phyloP scores from a whole-genome alignment of 2,329 filamentous ascomycete species.

The Parafenestella ontariensis region DNA sequence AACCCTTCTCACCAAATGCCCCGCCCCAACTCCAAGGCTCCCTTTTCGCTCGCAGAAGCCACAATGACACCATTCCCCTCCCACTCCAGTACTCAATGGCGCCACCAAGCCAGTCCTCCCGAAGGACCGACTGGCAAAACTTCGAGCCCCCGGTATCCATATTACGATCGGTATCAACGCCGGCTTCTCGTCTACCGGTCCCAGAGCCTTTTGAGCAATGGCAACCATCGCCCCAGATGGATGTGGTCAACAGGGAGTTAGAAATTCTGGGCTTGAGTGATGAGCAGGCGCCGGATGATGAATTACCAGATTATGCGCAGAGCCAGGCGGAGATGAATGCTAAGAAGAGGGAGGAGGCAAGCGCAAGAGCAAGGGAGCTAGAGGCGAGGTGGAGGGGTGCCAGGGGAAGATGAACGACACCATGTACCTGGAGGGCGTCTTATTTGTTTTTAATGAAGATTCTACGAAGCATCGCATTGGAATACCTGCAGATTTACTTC shows the following conservation, averaged over 20 bases:
- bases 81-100: constrained; percentile 27
- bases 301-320: constrained; percentile 56
- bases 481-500: neutral
- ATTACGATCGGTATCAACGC: constrained; percentile 16
- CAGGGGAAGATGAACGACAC: constrained; percentile 4
- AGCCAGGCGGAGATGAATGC: constrained; percentile 56
- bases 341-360: constrained; percentile 50
- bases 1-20: constrained; percentile 40
- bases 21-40: constrained; percentile 43
- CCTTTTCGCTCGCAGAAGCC: constrained; percentile 39
- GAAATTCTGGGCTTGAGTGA: constrained; percentile 41
- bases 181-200: constrained; percentile 18
- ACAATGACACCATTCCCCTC: constrained; percentile 35
- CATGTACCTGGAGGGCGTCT: neutral
- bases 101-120: constrained; percentile 16
- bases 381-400: constrained; percentile 51
- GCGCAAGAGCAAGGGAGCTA: constrained; percentile 53
- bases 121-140: constrained; percentile 34
- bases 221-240: constrained; percentile 27
- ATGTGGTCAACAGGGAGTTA: constrained; percentile 37
- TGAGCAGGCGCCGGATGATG: constrained; percentile 41
- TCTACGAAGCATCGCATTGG: neutral
- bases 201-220: constrained; percentile 20
- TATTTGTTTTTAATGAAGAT: neutral
- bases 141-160: constrained; percentile 27